Percentiles rank a stretch among this genome's conserved stretches.
phyloP scores from a whole-genome alignment of 2,329 filamentous ascomycete species.

The Aspergillus ruber region DNA sequence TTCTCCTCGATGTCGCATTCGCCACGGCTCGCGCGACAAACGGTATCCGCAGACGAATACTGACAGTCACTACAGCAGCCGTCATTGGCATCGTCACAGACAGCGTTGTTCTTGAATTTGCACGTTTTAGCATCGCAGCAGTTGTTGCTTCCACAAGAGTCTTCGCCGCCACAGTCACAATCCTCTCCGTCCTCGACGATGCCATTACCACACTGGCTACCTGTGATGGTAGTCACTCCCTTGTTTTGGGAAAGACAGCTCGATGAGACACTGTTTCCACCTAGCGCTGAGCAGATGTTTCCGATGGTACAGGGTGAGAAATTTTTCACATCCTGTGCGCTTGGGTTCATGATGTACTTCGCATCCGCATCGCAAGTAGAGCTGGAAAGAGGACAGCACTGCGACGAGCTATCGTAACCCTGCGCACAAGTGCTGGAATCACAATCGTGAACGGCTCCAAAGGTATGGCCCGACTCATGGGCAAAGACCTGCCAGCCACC shows the following conservation, averaged over 20 bases:
- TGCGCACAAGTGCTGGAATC: conserved; percentile 60
- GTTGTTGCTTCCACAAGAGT: conserved; percentile 63
- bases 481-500: conserved; percentile 72
- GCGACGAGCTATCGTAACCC: conserved; percentile 54
- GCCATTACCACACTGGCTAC: conserved; percentile 87
- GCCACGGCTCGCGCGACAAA: conserved; percentile 76
- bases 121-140: conserved; percentile 87
- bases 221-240: conserved; percentile 72
- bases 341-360: conserved; percentile 95
- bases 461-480: conserved; percentile 89
- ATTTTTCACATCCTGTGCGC: conserved; percentile 64
- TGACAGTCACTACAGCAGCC: conserved; percentile 41
- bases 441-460: conserved; percentile 94
- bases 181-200: conserved; percentile 93
- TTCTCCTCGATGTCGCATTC: conserved; percentile 78
- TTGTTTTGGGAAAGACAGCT: conserved; percentile 79
- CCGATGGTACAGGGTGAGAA: conserved; percentile 89
- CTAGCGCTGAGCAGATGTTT: conserved; percentile 85
- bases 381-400: conserved; percentile 73
- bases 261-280: conserved; percentile 67
- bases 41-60: conserved; percentile 50
- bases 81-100: conserved; percentile 60
- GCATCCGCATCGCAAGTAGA: conserved; percentile 66
- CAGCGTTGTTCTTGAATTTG: conserved; percentile 67
- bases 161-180: conserved; percentile 82